phyloP scores from a whole-genome alignment of 345 rosid species.

The Trapa incisa region DNA sequence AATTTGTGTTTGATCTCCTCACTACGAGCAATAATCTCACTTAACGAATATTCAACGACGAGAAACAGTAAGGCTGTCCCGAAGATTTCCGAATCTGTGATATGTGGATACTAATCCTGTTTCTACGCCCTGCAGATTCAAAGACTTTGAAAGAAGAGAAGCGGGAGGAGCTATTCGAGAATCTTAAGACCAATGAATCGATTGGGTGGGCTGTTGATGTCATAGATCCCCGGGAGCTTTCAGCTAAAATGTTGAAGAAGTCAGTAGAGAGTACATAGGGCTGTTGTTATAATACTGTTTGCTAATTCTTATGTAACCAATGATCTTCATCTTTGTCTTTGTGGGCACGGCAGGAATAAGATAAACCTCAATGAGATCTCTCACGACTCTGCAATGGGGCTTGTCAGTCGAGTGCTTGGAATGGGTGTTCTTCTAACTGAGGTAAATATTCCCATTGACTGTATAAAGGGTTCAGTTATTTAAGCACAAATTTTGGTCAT shows the following conservation, averaged over 20 bases:
- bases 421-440: conserved; percentile 82
- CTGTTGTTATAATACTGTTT: conserved; percentile 1
- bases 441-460: conserved; percentile 21
- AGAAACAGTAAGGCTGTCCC: not conserved
- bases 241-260: conserved; percentile 85
- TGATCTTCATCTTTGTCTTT: not conserved
- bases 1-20: not conserved
- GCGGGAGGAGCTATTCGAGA: conserved; percentile 76
- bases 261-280: conserved; percentile 16
- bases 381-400: conserved; percentile 86
- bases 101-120: not conserved
- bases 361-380: conserved; percentile 84
- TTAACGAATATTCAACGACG: not conserved
- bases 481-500: no score
- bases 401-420: conserved; percentile 48
- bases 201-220: conserved; percentile 95
- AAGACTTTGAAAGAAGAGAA: conserved; percentile 92
- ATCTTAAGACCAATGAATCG: conserved; percentile 51
- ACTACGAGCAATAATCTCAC: not conserved
- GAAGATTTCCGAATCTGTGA: not conserved
- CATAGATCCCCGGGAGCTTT: conserved; percentile 87
- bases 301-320: not conserved
- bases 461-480: not conserved
- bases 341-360: conserved; percentile 48
- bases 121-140: conserved; percentile 37